A percentile compares a stretch with the other conserved stretches of the same genome.
phyloP scores from a whole-genome alignment of 768 basidiomycete species.

The Rhodocollybia butyracea region DNA sequence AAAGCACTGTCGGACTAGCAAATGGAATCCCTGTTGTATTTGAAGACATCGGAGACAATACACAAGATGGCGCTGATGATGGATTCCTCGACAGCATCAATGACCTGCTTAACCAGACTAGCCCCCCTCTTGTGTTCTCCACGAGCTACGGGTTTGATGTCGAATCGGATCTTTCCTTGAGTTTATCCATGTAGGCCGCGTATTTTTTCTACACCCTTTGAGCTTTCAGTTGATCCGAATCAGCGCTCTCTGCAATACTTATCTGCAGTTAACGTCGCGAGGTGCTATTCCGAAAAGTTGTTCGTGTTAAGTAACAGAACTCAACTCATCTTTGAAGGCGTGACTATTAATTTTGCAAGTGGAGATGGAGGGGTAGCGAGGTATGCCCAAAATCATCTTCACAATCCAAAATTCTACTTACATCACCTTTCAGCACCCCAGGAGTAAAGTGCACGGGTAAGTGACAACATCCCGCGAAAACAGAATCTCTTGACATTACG shows the following conservation, averaged over 20 bases:
- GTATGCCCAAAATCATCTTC: too few relatives aligned
- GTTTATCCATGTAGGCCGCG: neutral
- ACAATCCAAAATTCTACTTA: too few relatives aligned
- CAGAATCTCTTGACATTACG: too few relatives aligned
- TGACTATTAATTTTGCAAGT: conserved; percentile 31
- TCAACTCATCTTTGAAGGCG: conserved; percentile 37
- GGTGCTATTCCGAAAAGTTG: too few relatives aligned
- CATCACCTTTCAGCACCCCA: too few relatives aligned
- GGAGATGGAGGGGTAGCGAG: conserved; percentile 37
- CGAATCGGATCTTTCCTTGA: neutral
- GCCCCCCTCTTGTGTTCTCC: conserved; percentile 22
- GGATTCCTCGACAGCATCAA: conserved; percentile 33
- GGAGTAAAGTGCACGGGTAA: too few relatives aligned
- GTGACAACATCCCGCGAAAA: too few relatives aligned
- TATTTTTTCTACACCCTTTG: conserved; percentile 14
- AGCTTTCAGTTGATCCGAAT: conserved; percentile 18
- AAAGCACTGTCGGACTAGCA: conserved; percentile 32
- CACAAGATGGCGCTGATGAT: conserved; percentile 23
- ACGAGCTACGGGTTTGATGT: conserved; percentile 6
- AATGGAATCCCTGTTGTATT: conserved; percentile 28
- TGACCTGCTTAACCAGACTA: conserved; percentile 20
- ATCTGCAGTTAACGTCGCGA: conserved; percentile 12
- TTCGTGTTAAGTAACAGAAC: neutral
- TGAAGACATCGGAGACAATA: conserved; percentile 26
- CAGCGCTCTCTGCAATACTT: conserved; percentile 17